Conservation (phyloP, 2,329 filamentous ascomycete genomes). For the Capronia epimyces region DNA sequence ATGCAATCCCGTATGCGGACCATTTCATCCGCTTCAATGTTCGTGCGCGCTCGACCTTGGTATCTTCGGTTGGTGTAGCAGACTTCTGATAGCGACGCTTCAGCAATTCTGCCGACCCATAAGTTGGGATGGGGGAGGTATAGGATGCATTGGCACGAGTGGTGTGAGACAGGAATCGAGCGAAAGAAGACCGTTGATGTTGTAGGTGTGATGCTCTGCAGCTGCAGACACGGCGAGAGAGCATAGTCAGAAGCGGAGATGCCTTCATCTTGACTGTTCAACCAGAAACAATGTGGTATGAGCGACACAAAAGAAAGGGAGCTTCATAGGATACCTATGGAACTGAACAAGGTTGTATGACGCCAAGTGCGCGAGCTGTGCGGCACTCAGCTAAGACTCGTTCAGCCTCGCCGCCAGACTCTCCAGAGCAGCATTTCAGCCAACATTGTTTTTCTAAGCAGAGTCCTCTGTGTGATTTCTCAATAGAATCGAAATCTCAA, state of each 20-base stretch:
- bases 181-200: conserved; percentile 3
- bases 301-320: not conserved
- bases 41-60: conserved; percentile 21
- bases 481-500: too few relatives aligned
- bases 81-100: conserved; percentile 22
- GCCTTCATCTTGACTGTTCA: conserved; percentile 7
- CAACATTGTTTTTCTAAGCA: too few relatives aligned
- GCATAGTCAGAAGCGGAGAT: conserved; percentile 20
- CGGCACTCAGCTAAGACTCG: not conserved
- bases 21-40: conserved; percentile 22
- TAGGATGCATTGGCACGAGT: conserved; percentile 11
- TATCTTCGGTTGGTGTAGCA: not conserved
- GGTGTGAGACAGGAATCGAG: conserved; percentile 14
- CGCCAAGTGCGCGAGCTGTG: not conserved
- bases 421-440: not conserved
- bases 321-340: not conserved
- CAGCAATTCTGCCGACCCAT: conserved; percentile 24
- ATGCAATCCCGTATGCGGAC: conserved; percentile 34
- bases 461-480: too few relatives aligned
- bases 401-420: not conserved
- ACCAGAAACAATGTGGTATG: not conserved
- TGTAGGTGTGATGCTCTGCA: conserved; percentile 8
- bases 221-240: conserved; percentile 19
- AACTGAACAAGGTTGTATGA: not conserved
- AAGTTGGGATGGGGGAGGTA: conserved; percentile 10